Conservation (phyloP, 495 filamentous ascomycete genomes). For the Jackrogersella multiformis region DNA sequence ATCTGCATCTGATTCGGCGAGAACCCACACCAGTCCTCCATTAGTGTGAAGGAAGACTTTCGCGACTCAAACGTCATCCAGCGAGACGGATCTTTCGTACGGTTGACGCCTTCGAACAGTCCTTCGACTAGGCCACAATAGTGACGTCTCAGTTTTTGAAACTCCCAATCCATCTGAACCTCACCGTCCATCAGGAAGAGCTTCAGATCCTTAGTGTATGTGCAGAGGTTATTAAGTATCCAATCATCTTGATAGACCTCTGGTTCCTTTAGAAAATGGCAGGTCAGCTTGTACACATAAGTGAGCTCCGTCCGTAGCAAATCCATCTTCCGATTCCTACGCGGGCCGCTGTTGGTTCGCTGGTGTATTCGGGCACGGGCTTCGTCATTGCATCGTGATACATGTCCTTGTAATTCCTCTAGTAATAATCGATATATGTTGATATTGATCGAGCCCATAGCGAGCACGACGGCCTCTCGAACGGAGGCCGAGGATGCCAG, state of each 20-base stretch:
- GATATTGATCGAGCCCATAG: constrained; percentile 92
- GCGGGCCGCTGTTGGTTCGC: constrained; percentile 77
- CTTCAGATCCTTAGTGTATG: constrained; percentile 90
- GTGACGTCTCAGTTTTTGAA: constrained; percentile 88
- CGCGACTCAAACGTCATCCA: constrained; percentile 97
- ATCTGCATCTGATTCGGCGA: constrained; percentile 90
- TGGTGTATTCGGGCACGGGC: constrained; percentile 88
- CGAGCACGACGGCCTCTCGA: constrained; percentile 88
- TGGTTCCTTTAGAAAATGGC: constrained; percentile 82
- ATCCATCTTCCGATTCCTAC: constrained; percentile 81
- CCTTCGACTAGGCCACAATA: constrained; percentile 95
- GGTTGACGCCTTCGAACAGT: constrained; percentile 89
- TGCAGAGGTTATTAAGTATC: constrained; percentile 88
- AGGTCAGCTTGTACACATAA: constrained; percentile 92
- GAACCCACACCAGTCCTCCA: constrained; percentile 99
- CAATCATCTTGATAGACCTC: constrained; percentile 89
- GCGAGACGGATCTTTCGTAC: constrained; percentile 81
- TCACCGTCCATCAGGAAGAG: constrained; percentile 93
- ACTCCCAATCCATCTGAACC: constrained; percentile 95
- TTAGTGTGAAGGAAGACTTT: constrained; percentile 91
- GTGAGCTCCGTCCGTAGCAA: constrained; percentile 92
- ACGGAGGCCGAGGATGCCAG: constrained; percentile 78
- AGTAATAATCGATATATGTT: constrained; percentile 94
- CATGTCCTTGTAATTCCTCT: constrained; percentile 86
- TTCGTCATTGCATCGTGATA: constrained; percentile 82